These are phyloP conservation scores for Ascomycota sp. DNA, from an alignment of 2,329 filamentous ascomycete genomes.

Conservation along the genomic window DNA sequence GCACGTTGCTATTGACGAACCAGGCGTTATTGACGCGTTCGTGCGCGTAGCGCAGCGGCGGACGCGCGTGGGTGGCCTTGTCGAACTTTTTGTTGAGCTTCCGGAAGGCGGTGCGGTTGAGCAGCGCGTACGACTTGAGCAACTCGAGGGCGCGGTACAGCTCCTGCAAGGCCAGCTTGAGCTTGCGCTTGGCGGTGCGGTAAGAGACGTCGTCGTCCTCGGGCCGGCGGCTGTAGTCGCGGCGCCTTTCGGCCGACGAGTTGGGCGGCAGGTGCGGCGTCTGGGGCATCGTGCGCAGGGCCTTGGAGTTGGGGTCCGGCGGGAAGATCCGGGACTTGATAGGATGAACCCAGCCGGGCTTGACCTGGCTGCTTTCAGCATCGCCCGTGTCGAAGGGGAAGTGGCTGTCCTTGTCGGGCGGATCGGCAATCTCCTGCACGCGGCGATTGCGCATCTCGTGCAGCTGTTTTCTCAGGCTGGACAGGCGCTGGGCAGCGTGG, in stretches of 20 bases:
- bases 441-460: constrained; percentile 83
- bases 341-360: constrained; percentile 26
- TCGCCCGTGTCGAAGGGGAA: constrained; percentile 5
- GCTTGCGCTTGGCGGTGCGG: constrained; percentile 69
- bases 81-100: constrained; percentile 99
- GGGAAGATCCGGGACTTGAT: constrained; percentile 32
- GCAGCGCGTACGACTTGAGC: constrained; percentile 72
- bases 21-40: constrained; percentile 80
- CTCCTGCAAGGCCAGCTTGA: constrained; percentile 80
- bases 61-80: constrained; percentile 65
- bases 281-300: constrained; percentile 30
- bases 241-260: constrained; percentile 12
- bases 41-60: constrained; percentile 62
- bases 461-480: constrained; percentile 58
- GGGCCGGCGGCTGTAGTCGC: constrained; percentile 32
- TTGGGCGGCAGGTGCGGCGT: constrained; percentile 21
- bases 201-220: constrained; percentile 47
- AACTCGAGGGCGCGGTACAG: constrained; percentile 84
- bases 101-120: constrained; percentile 83
- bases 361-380: constrained; percentile 9
- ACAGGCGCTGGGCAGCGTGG: constrained; percentile 55
- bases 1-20: constrained; percentile 75
- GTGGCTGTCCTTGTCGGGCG: constrained; percentile 13
- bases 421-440: constrained; percentile 43
- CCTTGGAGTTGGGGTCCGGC: constrained; percentile 39